A percentile compares a stretch with the other conserved stretches of the same genome.
Evolutionary conservation across 1,284 basidiomycete genomes (phyloP).

Genomic region (Malassezia japonica): DNA sequence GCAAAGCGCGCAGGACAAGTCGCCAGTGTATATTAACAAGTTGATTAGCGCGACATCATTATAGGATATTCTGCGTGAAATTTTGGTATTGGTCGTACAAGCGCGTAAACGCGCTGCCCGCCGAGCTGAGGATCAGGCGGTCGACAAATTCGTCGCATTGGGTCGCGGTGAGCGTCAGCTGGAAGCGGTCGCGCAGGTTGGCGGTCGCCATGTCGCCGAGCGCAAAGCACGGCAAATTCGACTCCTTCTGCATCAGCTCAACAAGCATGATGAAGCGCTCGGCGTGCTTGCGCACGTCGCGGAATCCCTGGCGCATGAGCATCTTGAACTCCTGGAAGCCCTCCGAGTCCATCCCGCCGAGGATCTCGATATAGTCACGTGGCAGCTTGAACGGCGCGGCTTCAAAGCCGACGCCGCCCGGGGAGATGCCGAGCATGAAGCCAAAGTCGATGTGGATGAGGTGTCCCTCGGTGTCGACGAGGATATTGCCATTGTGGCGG

Average conservation of each 20-base stretch:
- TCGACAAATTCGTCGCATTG: constrained; percentile 74
- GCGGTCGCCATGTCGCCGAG: constrained; percentile 80
- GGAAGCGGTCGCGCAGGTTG: constrained; percentile 80
- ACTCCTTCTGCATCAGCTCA: constrained; percentile 85
- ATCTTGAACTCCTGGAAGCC: constrained; percentile 75
- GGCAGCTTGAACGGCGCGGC: constrained; percentile 96
- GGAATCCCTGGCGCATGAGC: constrained; percentile 85
- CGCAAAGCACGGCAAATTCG: constrained; percentile 81
- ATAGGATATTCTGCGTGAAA: constrained; percentile 34
- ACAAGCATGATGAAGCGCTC: constrained; percentile 92
- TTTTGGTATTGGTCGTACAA: constrained; percentile 47
- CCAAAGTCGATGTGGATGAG: constrained; percentile 93
- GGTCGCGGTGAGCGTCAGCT: constrained; percentile 74
- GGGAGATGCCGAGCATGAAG: constrained; percentile 83
- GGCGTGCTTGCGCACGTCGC: constrained; percentile 86
- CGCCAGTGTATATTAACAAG: too few relatives aligned
- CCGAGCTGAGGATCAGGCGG: constrained; percentile 31
- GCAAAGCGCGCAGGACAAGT: too few relatives aligned
- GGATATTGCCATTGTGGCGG: constrained; percentile 95
- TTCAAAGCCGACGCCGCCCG: constrained; percentile 89
- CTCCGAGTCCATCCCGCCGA: constrained; percentile 72
- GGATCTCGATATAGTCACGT: constrained; percentile 88
- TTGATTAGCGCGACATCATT: too few relatives aligned
- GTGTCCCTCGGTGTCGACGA: constrained; percentile 88
- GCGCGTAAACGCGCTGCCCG: constrained; percentile 43